Conservation (phyloP, 768 basidiomycete genomes). For the Tephrocybe sp. region DNA sequence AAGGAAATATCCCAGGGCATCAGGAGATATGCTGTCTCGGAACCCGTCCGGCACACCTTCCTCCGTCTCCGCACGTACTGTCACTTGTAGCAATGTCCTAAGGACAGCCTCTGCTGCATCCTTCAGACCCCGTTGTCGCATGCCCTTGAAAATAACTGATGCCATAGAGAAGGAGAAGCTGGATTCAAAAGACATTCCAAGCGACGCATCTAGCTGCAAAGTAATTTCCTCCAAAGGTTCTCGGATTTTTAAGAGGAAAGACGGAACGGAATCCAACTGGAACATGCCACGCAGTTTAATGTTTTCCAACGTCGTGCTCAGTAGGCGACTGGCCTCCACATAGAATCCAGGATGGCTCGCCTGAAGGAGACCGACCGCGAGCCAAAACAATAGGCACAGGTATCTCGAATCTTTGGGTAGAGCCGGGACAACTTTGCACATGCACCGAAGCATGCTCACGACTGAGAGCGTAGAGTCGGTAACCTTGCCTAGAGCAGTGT, state of each 20-base stretch:
- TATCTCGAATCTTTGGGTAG: slow-evolving; percentile 70
- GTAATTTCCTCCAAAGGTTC: slow-evolving; percentile 63
- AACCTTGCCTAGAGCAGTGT: slow-evolving; percentile 64
- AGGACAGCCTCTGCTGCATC: slow-evolving; percentile 61
- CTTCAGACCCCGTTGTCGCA: slow-evolving; percentile 64
- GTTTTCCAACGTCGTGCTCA: slow-evolving; percentile 61
- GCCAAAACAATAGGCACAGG: slow-evolving; percentile 77
- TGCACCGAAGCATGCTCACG: slow-evolving; percentile 86
- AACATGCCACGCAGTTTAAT: slow-evolving; percentile 64
- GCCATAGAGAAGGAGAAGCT: slow-evolving; percentile 83
- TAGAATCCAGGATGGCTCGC: slow-evolving; percentile 71
- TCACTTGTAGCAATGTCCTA: slow-evolving; percentile 60
- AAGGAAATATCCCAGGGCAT: slow-evolving; percentile 76
- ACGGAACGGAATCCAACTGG: slow-evolving; percentile 46
- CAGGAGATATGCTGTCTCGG: slow-evolving; percentile 45
- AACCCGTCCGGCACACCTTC: slow-evolving; percentile 32
- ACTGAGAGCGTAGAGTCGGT: slow-evolving; percentile 66
- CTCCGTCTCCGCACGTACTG: slow-evolving; percentile 41
- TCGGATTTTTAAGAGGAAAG: slow-evolving; percentile 63
- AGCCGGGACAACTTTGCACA: slow-evolving; percentile 73
- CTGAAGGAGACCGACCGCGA: slow-evolving; percentile 81
- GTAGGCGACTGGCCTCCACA: slow-evolving; percentile 62
- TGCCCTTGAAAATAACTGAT: slow-evolving; percentile 82
- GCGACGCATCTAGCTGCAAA: slow-evolving; percentile 66
- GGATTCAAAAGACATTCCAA: slow-evolving; percentile 73